phyloP scores from a whole-genome alignment of 805 yeast genomes.

The Saturnispora sekii region DNA sequence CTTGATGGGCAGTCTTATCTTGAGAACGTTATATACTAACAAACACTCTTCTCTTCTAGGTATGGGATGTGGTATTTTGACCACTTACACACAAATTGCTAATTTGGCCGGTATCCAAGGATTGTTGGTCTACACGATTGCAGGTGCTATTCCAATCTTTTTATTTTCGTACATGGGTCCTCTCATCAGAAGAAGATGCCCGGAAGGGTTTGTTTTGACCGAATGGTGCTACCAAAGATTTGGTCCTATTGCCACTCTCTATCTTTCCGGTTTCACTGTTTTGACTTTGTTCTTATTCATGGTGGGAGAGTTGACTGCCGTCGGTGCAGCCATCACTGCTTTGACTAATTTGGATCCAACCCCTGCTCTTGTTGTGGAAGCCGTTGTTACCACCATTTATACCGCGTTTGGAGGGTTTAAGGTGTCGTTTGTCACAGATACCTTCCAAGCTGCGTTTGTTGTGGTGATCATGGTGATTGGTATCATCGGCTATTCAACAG shows the following conservation, averaged over 20 bases:
- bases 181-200: slow-evolving; percentile 63
- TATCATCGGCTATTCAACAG: slow-evolving; percentile 67
- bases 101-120: slow-evolving; percentile 84
- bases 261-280: slow-evolving; percentile 71
- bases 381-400: slow-evolving; percentile 78
- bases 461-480: slow-evolving; percentile 58
- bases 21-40: slow-evolving; percentile 9
- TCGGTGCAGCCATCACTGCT: slow-evolving; percentile 65
- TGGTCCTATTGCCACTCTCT: slow-evolving; percentile 63
- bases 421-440: slow-evolving; percentile 81
- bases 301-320: slow-evolving; percentile 80
- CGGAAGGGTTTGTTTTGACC: slow-evolving; percentile 83
- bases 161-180: slow-evolving; percentile 84
- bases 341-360: slow-evolving; percentile 71
- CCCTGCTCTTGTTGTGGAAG: slow-evolving; percentile 75
- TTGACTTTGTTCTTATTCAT: slow-evolving; percentile 77
- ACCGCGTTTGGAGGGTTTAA: slow-evolving; percentile 85
- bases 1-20: neutral
- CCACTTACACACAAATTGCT: slow-evolving; percentile 82
- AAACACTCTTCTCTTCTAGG: slow-evolving; percentile 33
- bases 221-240: slow-evolving; percentile 89
- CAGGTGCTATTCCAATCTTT: slow-evolving; percentile 78
- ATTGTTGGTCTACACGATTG: slow-evolving; percentile 63
- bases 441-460: slow-evolving; percentile 72
- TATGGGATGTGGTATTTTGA: slow-evolving; percentile 80